Evolutionary conservation across 345 rosid species (phyloP), one percentile per base, ranked within the genome.

Genomic region (Boechera stricta): DNA sequence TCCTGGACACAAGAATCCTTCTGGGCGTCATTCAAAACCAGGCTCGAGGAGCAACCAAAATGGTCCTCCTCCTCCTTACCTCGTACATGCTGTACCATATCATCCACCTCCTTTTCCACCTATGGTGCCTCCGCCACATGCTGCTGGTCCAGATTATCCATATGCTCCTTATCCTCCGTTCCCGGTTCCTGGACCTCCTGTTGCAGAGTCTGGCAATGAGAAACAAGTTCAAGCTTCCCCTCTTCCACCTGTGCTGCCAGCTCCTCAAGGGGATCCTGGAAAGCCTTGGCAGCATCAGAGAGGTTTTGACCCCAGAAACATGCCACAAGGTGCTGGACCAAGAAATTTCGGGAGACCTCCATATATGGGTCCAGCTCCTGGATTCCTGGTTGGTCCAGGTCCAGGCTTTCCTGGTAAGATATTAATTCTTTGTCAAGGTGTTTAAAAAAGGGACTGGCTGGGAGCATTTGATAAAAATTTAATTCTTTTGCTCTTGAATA

Each of bases 311-410:
- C 84, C 79, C 51, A 75, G 89, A 69, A 81, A 86, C 41, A 73
- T 87, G 85, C 97, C 87, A 35, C 93, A 74, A 51, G 85, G 87
- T 44, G 73, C 85, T 41, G 97, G 93, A 77, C 89, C 94, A 2
- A 86, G 96, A 82, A 79, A 86, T 71, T 78, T 89, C 73, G 44
- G 77, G 49, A 87, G 96, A 47, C 89, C 89, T 13, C 89, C 90
- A 7, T 90, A 68, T 70, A 81, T 85, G 80, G 84, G 87, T 75
- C 90, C 94, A 33, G 79, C 84, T 76, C 96, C 93, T 7, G 88
- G 94, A 45, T 89, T 84, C 86, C 75, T 91, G 83, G 83, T 87
- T 67, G 92, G 88, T 78, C 93, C 98, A 52, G 92, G 88, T 78
- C 93, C 98, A 56, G 73, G 84, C 74, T 86, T 86, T 76, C 90